These are phyloP conservation scores for Hortiboletus rubellus DNA, from an alignment of 1,284 basidiomycete species.

Conservation along the genomic window DNA sequence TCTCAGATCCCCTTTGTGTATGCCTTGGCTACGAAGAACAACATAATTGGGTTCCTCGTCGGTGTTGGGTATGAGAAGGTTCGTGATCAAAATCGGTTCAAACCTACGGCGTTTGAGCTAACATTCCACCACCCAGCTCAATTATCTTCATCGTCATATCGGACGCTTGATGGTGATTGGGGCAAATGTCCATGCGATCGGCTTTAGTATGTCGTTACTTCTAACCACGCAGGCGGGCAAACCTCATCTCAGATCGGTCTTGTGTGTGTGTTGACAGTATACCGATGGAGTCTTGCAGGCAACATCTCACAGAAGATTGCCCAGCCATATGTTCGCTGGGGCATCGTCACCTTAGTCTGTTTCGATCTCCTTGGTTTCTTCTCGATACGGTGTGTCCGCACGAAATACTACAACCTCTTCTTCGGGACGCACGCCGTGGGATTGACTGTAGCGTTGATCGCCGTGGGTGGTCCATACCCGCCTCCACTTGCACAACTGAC, in stretches of 20 bases:
- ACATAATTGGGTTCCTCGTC: slow-evolving; percentile 54
- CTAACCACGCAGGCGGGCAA: no score
- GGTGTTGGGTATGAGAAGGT: slow-evolving; percentile 77
- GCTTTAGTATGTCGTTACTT: no score
- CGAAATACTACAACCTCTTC: no score
- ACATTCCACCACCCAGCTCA: slow-evolving; percentile 49
- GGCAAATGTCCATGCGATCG: no score
- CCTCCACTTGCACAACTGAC: background rate
- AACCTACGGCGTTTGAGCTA: background rate
- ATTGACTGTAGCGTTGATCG: no score
- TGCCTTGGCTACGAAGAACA: no score
- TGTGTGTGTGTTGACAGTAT: slow-evolving; percentile 43
- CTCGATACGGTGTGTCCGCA: no score
- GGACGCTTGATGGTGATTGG: slow-evolving; percentile 51
- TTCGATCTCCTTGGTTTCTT: slow-evolving; percentile 36
- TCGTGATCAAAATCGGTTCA: slow-evolving; percentile 7
- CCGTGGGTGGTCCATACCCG: background rate
- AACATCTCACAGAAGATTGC: slow-evolving; percentile 41
- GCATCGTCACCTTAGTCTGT: slow-evolving; percentile 49
- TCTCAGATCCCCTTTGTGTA: no score
- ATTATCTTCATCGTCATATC: slow-evolving; percentile 75
- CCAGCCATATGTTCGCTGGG: slow-evolving; percentile 44
- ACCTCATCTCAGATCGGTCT: background rate
- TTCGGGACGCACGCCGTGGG: no score
- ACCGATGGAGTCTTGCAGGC: slow-evolving; percentile 52